Evolutionary conservation across 2,329 filamentous ascomycete genomes (phyloP).

Genomic region (Aspergillus sp.): DNA sequence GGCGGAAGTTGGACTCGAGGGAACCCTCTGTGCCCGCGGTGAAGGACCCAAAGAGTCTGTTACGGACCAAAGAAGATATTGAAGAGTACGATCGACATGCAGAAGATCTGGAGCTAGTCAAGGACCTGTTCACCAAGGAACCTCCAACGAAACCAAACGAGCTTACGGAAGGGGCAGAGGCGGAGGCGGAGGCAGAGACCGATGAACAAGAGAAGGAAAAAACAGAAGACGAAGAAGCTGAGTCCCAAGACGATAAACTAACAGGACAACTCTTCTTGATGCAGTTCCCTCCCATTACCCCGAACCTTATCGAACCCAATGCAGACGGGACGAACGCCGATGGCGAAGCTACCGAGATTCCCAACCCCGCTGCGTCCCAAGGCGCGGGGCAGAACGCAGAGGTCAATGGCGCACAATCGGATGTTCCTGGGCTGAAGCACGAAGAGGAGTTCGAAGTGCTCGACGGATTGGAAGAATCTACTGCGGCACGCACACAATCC

Average conservation of each 20-base stretch:
- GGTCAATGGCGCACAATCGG: conserved; percentile 4
- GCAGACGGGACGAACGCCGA: conserved; percentile 13
- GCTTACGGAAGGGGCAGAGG: conserved; percentile 13
- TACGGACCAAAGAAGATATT: conserved; percentile 43
- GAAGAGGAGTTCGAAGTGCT: conserved; percentile 33
- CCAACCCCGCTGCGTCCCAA: conserved; percentile 1
- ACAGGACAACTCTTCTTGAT: conserved; percentile 61
- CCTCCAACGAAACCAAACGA: conserved; percentile 16
- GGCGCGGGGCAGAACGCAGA: neutral
- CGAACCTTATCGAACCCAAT: conserved; percentile 50
- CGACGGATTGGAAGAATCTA: conserved; percentile 18
- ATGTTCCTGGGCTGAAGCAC: conserved; percentile 26
- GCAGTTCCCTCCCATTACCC: conserved; percentile 64
- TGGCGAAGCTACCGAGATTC: conserved; percentile 5
- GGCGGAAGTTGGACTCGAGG: conserved; percentile 30
- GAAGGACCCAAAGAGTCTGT: conserved; percentile 32
- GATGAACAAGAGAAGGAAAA: conserved; percentile 13
- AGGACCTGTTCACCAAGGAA: conserved; percentile 35
- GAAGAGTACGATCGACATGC: conserved; percentile 44
- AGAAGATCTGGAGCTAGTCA: conserved; percentile 41
- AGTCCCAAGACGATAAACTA: conserved; percentile 40
- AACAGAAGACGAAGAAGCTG: conserved; percentile 22
- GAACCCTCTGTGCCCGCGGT: conserved; percentile 16
- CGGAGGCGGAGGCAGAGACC: conserved; percentile 10
- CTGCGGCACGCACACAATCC: conserved; percentile 17